phyloP scores from a whole-genome alignment of 768 basidiomycete genomes.

The Pisolithus microcarpus region DNA sequence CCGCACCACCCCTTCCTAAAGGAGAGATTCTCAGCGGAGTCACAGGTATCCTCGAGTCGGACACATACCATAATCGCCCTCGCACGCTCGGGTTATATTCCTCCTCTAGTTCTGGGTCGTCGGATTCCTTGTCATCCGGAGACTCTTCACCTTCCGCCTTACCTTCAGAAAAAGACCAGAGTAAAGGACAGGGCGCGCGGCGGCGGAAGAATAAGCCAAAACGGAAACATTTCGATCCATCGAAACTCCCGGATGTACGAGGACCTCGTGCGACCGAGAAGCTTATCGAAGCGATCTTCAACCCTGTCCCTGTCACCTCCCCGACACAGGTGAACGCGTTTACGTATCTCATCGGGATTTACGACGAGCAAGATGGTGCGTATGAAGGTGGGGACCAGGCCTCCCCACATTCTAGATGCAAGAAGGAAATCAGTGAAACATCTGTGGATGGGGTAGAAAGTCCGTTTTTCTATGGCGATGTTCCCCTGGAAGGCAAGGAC shows the following conservation, averaged over 20 bases:
- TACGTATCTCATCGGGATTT: slow-evolving; percentile 29
- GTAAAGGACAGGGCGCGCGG: neutral
- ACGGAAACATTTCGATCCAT: slow-evolving; percentile 23
- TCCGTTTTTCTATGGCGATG: neutral
- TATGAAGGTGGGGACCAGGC: slow-evolving; percentile 11
- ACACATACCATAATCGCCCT: slow-evolving; percentile 46
- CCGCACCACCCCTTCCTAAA: slow-evolving; percentile 60
- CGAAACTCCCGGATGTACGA: slow-evolving; percentile 42
- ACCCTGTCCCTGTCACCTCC: slow-evolving; percentile 48
- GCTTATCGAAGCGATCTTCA: slow-evolving; percentile 76
- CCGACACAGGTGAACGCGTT: slow-evolving; percentile 24
- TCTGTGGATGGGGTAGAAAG: neutral
- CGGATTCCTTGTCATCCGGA: slow-evolving; percentile 2
- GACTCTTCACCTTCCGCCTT: slow-evolving; percentile 16
- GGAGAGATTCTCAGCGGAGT: slow-evolving; percentile 69
- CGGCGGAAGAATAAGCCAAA: slow-evolving; percentile 14
- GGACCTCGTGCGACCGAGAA: slow-evolving; percentile 62
- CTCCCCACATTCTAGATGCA: neutral
- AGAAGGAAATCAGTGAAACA: neutral
- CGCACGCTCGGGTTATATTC: slow-evolving; percentile 42
- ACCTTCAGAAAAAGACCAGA: neutral
- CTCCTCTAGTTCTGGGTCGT: slow-evolving; percentile 3
- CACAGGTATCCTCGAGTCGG: slow-evolving; percentile 49
- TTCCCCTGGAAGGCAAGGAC: neutral
- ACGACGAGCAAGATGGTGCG: slow-evolving; percentile 4